Conservation (phyloP, 345 rosid species). For the Stellera chamaejasme region DNA sequence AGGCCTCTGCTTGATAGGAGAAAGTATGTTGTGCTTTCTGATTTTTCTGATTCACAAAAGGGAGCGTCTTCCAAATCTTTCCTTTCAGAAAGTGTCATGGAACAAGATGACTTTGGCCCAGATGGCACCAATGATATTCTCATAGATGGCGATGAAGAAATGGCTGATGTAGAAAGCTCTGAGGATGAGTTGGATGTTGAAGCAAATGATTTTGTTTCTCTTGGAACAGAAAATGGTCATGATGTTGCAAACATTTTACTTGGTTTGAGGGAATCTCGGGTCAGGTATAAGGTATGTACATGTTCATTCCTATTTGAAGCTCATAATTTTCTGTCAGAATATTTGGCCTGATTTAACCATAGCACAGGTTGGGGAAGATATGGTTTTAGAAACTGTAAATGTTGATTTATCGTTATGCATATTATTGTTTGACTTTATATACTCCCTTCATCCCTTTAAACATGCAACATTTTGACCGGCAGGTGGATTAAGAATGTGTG, state of each 20-base stretch:
- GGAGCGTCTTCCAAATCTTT: constrained; percentile 25
- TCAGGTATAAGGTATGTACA: constrained; percentile 60
- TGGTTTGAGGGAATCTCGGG: constrained; percentile 32
- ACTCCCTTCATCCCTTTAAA: too few relatives aligned
- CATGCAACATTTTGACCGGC: too few relatives aligned
- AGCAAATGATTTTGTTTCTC: constrained; percentile 13
- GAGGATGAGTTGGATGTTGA: constrained; percentile 37
- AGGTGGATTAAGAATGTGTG: too few relatives aligned
- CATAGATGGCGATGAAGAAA: constrained; percentile 38
- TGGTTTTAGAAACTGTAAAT: too few relatives aligned
- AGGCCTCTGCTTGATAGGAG: constrained; percentile 68
- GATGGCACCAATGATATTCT: constrained; percentile 28
- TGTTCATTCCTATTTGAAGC: constrained; percentile 3
- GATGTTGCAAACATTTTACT: constrained; percentile 43
- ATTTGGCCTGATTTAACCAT: not conserved
- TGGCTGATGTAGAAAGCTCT: constrained; percentile 35
- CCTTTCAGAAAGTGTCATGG: constrained; percentile 28
- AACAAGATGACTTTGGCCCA: constrained; percentile 31
- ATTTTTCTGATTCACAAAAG: constrained; percentile 31
- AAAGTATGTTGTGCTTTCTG: constrained; percentile 65
- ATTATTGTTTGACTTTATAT: too few relatives aligned
- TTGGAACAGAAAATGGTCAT: constrained; percentile 19
- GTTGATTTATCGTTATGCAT: too few relatives aligned
- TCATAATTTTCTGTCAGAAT: not conserved
- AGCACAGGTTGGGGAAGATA: too few relatives aligned